Conservation (phyloP, 805 yeast genomes). For the Lachancea mirantina region DNA sequence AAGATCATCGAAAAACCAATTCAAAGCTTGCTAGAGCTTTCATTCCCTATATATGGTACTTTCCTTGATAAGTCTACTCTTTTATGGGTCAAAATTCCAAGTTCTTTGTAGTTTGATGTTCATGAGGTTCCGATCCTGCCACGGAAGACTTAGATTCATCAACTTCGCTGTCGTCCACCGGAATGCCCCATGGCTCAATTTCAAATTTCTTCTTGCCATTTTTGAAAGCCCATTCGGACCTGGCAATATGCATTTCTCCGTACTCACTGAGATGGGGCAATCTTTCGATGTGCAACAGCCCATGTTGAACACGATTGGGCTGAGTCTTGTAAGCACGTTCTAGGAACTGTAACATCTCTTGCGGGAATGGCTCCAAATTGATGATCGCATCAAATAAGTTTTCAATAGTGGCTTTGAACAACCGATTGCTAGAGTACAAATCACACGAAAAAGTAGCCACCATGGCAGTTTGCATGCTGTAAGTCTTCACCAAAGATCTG, state of each 20-base stretch:
- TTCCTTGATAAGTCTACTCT: no score
- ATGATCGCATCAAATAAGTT: constrained; percentile 58
- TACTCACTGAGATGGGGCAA: constrained; percentile 58
- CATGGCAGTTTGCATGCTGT: constrained; percentile 41
- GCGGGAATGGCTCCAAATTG: constrained; percentile 75
- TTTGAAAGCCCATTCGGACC: constrained; percentile 77
- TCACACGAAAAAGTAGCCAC: constrained; percentile 56
- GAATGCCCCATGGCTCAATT: constrained; percentile 94
- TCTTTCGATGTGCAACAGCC: constrained; percentile 69
- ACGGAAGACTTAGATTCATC: constrained; percentile 9
- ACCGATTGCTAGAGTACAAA: constrained; percentile 44
- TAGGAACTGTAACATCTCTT: constrained; percentile 56
- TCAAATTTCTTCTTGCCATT: constrained; percentile 79
- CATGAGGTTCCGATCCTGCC: neutral
- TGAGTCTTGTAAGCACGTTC: constrained; percentile 56
- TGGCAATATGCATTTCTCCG: constrained; percentile 71
- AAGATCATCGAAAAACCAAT: neutral
- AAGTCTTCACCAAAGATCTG: constrained; percentile 44
- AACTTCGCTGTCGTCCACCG: constrained; percentile 76
- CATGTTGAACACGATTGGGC: constrained; percentile 76
- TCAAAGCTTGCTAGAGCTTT: no score
- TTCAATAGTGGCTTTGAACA: constrained; percentile 49
- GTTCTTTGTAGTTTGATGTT: constrained; percentile 2
- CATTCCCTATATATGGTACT: no score
- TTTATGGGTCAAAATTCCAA: constrained; percentile 5